Evolutionary conservation across 2,329 filamentous ascomycete genomes (phyloP).

Genomic region (Diplodia sapinea): DNA sequence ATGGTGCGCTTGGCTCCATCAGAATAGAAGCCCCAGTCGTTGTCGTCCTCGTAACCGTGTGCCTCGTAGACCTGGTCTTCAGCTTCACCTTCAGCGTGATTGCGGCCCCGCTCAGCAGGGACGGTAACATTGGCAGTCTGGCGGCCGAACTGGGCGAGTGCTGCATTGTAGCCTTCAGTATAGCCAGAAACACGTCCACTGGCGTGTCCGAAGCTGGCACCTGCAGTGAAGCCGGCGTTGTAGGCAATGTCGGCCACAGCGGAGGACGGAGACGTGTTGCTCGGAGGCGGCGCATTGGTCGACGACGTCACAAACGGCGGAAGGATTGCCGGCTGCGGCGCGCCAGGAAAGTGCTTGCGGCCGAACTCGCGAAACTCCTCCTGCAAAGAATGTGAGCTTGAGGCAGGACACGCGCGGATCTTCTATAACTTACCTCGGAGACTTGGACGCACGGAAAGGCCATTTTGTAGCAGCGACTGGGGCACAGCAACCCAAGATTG

Average conservation of each 20-base stretch:
- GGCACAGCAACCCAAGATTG: not conserved
- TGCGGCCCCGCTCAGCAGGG: not conserved
- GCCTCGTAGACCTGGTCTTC: constrained; percentile 25
- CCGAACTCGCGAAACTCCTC: constrained; percentile 54
- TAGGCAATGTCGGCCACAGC: constrained; percentile 6
- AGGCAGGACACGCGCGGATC: not conserved
- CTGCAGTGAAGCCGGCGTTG: not conserved
- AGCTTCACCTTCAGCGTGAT: not conserved
- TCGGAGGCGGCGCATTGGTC: not conserved
- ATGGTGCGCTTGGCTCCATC: constrained; percentile 88
- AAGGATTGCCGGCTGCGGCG: constrained; percentile 42
- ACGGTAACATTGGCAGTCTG: constrained; percentile 17
- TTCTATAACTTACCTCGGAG: not conserved
- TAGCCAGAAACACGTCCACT: constrained; percentile 1
- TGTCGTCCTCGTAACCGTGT: constrained; percentile 49
- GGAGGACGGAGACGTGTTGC: constrained; percentile 18
- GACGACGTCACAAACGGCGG: constrained; percentile 36
- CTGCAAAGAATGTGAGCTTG: constrained; percentile 39
- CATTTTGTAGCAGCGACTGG: not conserved
- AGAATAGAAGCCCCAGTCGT: constrained; percentile 78
- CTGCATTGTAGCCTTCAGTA: not conserved
- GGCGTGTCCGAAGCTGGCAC: not conserved
- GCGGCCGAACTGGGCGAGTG: not conserved
- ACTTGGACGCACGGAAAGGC: not conserved
- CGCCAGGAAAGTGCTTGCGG: constrained; percentile 50